Percentiles rank a stretch among this genome's conserved stretches.
These are phyloP conservation scores for Trametes polyzona DNA, from an alignment of 1,284 basidiomycete species.

Conservation along the genomic window DNA sequence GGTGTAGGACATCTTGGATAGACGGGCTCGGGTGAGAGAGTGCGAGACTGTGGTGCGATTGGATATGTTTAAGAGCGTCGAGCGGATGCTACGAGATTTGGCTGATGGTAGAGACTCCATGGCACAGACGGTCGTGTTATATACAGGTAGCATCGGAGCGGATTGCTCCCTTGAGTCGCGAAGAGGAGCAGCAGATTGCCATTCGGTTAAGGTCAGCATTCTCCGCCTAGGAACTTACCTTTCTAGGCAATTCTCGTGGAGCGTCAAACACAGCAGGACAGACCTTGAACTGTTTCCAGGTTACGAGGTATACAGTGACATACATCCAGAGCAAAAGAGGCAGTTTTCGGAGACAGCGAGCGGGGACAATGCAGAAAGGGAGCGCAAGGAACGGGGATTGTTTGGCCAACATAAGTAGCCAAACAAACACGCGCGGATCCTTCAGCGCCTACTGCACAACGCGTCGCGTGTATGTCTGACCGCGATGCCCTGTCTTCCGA, in stretches of 20 bases:
- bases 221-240: slow-evolving; percentile 6
- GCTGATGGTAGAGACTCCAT: slow-evolving; percentile 6
- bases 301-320: too few species aligned
- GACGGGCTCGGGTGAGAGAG: slow-evolving; percentile 1
- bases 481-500: too few species aligned
- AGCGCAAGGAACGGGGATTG: too few species aligned
- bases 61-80: background rate
- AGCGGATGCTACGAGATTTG: background rate
- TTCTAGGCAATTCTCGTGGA: slow-evolving; percentile 6
- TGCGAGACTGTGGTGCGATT: background rate
- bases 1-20: slow-evolving; percentile 23
- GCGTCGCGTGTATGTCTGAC: too few species aligned
- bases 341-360: too few species aligned
- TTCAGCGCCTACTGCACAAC: too few species aligned
- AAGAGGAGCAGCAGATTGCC: slow-evolving; percentile 6
- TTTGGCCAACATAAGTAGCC: too few species aligned
- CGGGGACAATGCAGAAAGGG: too few species aligned
- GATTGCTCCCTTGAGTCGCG: slow-evolving; percentile 14
- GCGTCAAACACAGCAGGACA: slow-evolving; percentile 2
- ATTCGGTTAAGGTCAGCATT: background rate
- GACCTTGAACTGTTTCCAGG: too few species aligned
- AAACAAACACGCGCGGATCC: too few species aligned
- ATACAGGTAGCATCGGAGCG: background rate
- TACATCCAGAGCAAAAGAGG: too few species aligned
- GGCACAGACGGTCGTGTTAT: background rate